These are phyloP conservation scores for Hygrophoropsis aurantiaca DNA, from an alignment of 768 basidiomycete species.

Conservation along the genomic window DNA sequence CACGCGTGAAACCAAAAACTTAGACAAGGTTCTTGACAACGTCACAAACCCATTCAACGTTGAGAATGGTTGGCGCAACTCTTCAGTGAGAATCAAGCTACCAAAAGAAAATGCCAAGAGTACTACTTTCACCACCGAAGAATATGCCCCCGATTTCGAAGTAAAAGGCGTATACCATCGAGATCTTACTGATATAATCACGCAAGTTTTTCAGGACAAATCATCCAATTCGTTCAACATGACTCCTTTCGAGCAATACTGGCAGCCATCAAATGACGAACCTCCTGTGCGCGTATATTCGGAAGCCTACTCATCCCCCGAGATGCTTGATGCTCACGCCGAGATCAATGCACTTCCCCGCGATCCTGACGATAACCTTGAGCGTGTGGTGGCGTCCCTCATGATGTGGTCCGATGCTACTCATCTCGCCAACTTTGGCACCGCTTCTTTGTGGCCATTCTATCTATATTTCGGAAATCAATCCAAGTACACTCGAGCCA, in stretches of 20 bases:
- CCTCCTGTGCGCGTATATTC: neutral
- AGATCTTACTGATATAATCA: constrained; percentile 4
- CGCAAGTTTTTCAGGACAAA: neutral
- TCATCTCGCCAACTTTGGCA: constrained; percentile 17
- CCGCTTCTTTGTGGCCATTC: constrained; percentile 13
- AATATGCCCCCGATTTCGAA: neutral
- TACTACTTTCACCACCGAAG: neutral
- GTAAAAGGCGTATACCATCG: constrained; percentile 1
- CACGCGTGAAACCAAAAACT: neutral
- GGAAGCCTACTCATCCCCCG: constrained; percentile 2
- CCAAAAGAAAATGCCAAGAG: constrained; percentile 2
- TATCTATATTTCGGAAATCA: constrained; percentile 15
- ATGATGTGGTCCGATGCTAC: constrained; percentile 26
- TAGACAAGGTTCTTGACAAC: neutral
- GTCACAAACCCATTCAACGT: neutral
- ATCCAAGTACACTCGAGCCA: constrained; percentile 9
- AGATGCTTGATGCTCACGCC: neutral
- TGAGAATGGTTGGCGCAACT: constrained; percentile 5
- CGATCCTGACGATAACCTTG: constrained; percentile 8
- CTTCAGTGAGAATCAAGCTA: constrained; percentile 2
- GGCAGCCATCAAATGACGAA: neutral
- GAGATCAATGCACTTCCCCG: constrained; percentile 7
- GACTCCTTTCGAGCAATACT: constrained; percentile 3
- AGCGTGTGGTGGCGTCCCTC: constrained; percentile 13
- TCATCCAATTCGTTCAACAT: neutral